Evolutionary conservation across 495 filamentous ascomycete species (phyloP), one percentile per base, ranked within the genome.

Genomic region (Sordaria brevicollis): DNA sequence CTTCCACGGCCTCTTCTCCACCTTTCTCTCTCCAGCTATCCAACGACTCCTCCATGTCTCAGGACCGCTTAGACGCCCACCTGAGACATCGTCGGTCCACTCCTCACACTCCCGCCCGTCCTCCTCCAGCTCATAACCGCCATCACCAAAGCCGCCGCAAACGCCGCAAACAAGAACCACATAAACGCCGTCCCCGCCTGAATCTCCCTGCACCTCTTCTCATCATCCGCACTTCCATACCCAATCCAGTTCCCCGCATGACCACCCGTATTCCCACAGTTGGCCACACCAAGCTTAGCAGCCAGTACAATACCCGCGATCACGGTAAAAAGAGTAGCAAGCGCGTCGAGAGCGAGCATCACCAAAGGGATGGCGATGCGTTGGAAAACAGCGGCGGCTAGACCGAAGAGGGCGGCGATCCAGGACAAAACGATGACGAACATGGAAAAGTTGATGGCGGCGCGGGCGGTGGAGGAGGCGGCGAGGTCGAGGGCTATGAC

Each of bases 381-480:
- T 33, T 73, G 68, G 71, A 81, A 68, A 35, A 83, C 67, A 69
- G 73, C 67, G 17, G 77, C 71, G n/a, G 76, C 70, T 1, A 83
- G 70, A 6, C 78, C 81, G 68, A 78, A 80, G 31, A 85, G 66
- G 6, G 77, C 70, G 36, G 77, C 75, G 1, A 85, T 66, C 82
- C 82, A 85, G 2, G 81, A 75, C 39, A 83, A n/a, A 0, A 78
- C 81, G 43, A 79, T 76, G 35, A 83, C 82, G 73, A 85, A 85
- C 79, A 85, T 84, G 74, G 79, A 71, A 76, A 84, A 85, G 77
- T 84, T 84, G 76, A 84, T 75, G 72, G 82, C 80, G 19, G 81
- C 75, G 29, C 76, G 77, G 36, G 80, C 78, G 8, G 73, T 69
- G 35, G 67, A 67, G 33, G 81, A 75, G 66, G 79, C 82, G 73